Percentiles rank a stretch among this genome's conserved stretches.
Evolutionary conservation across 179 eudicot species (phyloP).

Genomic region (Silene vulgaris): DNA sequence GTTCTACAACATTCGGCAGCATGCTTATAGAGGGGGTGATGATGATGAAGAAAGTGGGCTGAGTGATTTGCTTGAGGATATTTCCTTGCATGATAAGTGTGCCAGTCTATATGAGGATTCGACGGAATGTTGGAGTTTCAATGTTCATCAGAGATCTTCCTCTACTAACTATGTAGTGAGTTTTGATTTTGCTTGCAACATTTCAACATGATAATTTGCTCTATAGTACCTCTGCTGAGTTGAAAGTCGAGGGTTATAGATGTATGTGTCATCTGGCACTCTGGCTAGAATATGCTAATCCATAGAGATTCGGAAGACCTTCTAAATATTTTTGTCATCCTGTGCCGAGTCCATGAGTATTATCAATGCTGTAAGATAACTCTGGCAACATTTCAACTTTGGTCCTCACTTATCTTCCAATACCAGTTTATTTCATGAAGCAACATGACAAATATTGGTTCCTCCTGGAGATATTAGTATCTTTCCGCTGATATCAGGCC

Average conservation of each 20-base stretch:
- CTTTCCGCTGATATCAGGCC: background rate
- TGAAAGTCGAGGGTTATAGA: slow-evolving; percentile 4
- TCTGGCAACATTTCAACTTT: background rate
- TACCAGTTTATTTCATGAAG: background rate
- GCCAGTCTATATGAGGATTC: slow-evolving; percentile 58
- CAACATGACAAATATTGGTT: background rate
- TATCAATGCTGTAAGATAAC: background rate
- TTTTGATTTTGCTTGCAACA: slow-evolving; percentile 20
- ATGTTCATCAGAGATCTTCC: slow-evolving; percentile 57
- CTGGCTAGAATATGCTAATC: background rate
- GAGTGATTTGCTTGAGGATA: slow-evolving; percentile 43
- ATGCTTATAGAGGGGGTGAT: slow-evolving; percentile 26
- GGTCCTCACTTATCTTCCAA: background rate
- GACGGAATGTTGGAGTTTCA: slow-evolving; percentile 66
- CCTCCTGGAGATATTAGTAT: background rate
- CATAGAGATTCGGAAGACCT: slow-evolving; percentile 12
- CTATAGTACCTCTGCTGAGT: background rate
- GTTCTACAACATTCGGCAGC: slow-evolving; percentile 65
- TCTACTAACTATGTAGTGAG: slow-evolving; percentile 67
- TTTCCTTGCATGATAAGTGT: slow-evolving; percentile 62
- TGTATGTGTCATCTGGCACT: background rate
- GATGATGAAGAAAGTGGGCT: slow-evolving; percentile 36
- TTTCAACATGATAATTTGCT: background rate
- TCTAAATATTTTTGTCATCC: background rate
- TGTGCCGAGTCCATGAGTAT: slow-evolving; percentile 2